A percentile compares a stretch with the other conserved stretches of the same genome.
phyloP scores from a whole-genome alignment of 2,329 filamentous ascomycete genomes.

The Endothia cerciana region DNA sequence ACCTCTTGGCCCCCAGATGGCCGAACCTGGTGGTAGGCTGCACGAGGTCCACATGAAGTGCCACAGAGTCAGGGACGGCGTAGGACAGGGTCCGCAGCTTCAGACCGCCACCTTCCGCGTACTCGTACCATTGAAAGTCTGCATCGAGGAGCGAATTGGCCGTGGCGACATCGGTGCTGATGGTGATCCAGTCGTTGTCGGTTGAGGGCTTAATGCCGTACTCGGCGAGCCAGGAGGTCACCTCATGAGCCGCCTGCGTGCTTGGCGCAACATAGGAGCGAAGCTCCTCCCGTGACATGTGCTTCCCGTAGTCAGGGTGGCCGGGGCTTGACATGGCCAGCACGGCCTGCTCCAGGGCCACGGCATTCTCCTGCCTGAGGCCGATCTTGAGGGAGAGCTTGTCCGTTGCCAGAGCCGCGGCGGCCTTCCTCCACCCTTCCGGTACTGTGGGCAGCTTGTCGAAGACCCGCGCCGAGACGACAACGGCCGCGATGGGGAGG shows the following conservation, averaged over 20 bases:
- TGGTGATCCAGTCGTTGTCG: constrained; percentile 64
- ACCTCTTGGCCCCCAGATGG: constrained; percentile 47
- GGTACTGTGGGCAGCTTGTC: constrained; percentile 43
- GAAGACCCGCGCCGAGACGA: constrained; percentile 40
- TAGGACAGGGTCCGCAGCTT: constrained; percentile 60
- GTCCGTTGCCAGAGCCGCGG: constrained; percentile 42
- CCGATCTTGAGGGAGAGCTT: constrained; percentile 53
- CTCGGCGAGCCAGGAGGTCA: constrained; percentile 59
- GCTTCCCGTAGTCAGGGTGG: constrained; percentile 61
- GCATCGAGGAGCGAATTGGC: constrained; percentile 62
- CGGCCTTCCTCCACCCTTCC: constrained; percentile 43
- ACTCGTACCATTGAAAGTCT: constrained; percentile 59
- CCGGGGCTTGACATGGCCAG: constrained; percentile 65
- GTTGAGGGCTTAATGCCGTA: constrained; percentile 53
- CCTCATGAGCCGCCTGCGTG: constrained; percentile 48
- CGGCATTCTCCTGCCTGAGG: constrained; percentile 51
- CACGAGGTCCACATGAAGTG: constrained; percentile 61
- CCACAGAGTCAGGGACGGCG: constrained; percentile 61
- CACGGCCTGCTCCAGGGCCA: constrained; percentile 59
- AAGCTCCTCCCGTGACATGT: constrained; percentile 64
- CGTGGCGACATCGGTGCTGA: constrained; percentile 53
- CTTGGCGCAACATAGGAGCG: constrained; percentile 57
- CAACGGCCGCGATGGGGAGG: constrained; percentile 30
- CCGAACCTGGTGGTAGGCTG: constrained; percentile 69
- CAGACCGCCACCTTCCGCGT: constrained; percentile 43